These are phyloP conservation scores for Cucumis variabilis DNA, from an alignment of 331 rosid species.

Conservation along the genomic window DNA sequence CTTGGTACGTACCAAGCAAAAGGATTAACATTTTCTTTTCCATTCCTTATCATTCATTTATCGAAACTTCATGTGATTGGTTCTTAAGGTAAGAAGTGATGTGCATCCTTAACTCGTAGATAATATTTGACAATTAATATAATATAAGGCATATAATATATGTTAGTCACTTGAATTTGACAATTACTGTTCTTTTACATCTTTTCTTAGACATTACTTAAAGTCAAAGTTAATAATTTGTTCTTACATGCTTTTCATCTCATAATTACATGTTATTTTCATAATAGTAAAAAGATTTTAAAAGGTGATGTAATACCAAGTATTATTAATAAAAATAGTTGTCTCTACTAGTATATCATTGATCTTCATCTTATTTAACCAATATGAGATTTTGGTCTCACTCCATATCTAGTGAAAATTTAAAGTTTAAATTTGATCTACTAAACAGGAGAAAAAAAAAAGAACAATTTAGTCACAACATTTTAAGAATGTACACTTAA, in stretches of 20 bases:
- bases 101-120: background rate
- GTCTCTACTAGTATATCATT: too few relatives aligned
- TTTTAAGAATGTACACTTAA: background rate
- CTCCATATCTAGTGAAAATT: background rate
- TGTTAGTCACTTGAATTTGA: background rate
- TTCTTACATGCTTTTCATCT: slow-evolving; percentile 19
- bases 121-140: background rate
- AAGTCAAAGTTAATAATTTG: slow-evolving; percentile 7
- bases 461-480: too few relatives aligned
- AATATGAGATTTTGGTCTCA: too few relatives aligned
- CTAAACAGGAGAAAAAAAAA: background rate
- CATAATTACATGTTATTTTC: background rate
- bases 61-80: background rate
- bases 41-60: background rate
- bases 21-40: background rate
- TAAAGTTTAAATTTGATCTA: background rate
- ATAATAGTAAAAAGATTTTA: background rate
- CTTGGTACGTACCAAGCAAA: too few relatives aligned
- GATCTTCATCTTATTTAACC: background rate
- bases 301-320: too few relatives aligned
- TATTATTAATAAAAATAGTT: too few relatives aligned
- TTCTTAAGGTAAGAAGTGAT: background rate
- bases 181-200: background rate
- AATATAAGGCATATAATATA: background rate
- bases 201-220: background rate